Conservation (phyloP, 2,329 filamentous ascomycete species). For the Fusarium protoensiforme region DNA sequence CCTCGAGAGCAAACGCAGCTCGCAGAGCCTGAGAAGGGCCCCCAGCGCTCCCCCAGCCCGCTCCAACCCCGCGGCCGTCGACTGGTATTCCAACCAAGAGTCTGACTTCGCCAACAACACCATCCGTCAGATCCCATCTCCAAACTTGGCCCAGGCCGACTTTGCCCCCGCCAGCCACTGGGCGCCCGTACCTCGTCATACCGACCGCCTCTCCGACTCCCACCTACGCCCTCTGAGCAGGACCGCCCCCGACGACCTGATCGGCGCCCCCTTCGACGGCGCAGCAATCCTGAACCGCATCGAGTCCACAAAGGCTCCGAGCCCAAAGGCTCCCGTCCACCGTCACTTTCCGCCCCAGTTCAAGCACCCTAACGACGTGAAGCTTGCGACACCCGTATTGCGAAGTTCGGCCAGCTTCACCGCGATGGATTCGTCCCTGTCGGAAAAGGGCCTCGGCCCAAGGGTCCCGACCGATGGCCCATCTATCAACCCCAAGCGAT, state of each 20-base stretch:
- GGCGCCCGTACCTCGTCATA: constrained; percentile 42
- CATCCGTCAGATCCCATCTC: constrained; percentile 59
- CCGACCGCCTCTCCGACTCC: constrained; percentile 43
- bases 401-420: constrained; percentile 71
- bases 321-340: constrained; percentile 43
- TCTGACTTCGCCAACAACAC: constrained; percentile 52
- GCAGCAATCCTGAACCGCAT: constrained; percentile 70
- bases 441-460: constrained; percentile 49
- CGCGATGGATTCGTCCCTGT: constrained; percentile 53
- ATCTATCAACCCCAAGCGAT: constrained; percentile 71
- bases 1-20: constrained; percentile 72
- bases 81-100: constrained; percentile 53
- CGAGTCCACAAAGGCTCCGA: constrained; percentile 60
- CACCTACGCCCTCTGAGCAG: constrained; percentile 41
- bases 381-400: constrained; percentile 63
- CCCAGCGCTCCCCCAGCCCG: constrained; percentile 68
- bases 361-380: constrained; percentile 66
- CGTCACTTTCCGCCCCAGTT: constrained; percentile 49
- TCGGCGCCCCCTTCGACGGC: constrained; percentile 74
- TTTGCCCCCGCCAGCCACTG: constrained; percentile 53
- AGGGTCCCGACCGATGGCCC: constrained; percentile 56
- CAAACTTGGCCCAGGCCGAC: constrained; percentile 58
- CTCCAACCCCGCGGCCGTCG: constrained; percentile 60
- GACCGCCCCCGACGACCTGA: constrained; percentile 63
- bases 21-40: constrained; percentile 69